Evolutionary conservation across 2,329 filamentous ascomycete species (phyloP).

Genomic region (Raffaelea deltoideospora): DNA sequence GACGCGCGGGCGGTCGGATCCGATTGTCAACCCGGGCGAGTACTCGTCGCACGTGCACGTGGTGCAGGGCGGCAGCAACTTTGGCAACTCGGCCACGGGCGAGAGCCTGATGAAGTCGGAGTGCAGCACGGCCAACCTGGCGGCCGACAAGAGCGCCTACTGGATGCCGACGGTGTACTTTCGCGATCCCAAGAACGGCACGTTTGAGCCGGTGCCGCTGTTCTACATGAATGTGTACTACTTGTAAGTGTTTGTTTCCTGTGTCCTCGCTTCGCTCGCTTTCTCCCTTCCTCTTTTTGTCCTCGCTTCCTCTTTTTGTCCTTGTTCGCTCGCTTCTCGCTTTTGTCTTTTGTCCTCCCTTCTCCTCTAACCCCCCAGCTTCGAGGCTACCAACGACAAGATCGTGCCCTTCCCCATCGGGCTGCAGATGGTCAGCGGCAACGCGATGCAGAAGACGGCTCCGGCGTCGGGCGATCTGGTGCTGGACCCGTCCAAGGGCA

Average conservation of each 20-base stretch:
- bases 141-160: conserved; percentile 58
- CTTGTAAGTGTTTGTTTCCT: conserved; percentile 29
- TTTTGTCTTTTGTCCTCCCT: not conserved
- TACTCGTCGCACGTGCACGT: conserved; percentile 51
- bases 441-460: conserved; percentile 40
- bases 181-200: conserved; percentile 43
- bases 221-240: conserved; percentile 70
- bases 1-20: conserved; percentile 47
- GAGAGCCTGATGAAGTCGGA: conserved; percentile 41
- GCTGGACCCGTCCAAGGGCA: conserved; percentile 34
- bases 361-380: conserved; percentile 19
- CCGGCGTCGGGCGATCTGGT: conserved; percentile 34
- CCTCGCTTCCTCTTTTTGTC: too few relatives aligned
- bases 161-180: conserved; percentile 64
- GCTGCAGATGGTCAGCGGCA: conserved; percentile 56
- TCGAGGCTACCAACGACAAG: conserved; percentile 47
- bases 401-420: conserved; percentile 55
- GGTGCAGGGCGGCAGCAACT: conserved; percentile 56
- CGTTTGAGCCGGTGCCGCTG: conserved; percentile 49
- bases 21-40: conserved; percentile 48
- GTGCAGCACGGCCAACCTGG: conserved; percentile 57
- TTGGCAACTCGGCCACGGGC: conserved; percentile 46
- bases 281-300: too few relatives aligned
- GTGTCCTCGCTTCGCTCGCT: too few relatives aligned
- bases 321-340: too few relatives aligned